Percentiles rank a stretch among this genome's conserved stretches.
Evolutionary conservation across 2,329 filamentous ascomycete species (phyloP).

Genomic region (Monosporascus sp.): DNA sequence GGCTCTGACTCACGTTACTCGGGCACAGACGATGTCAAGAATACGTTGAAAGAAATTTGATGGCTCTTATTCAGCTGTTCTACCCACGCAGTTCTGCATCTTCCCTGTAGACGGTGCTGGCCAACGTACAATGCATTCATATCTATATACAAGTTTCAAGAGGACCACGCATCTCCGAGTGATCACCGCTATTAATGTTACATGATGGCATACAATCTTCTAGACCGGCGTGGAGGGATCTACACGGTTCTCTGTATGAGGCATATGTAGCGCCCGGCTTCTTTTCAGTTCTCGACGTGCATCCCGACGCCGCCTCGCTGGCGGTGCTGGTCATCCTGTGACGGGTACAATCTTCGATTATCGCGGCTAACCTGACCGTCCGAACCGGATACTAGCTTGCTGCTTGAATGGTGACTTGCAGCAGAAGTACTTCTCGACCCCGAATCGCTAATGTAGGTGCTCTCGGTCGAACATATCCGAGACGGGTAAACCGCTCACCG

Average conservation of each 20-base stretch:
- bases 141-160: background rate
- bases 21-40: too few species aligned
- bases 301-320: background rate
- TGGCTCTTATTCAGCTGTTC: background rate
- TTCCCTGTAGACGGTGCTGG: background rate
- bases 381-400: background rate
- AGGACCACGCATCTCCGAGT: background rate
- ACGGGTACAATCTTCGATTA: background rate
- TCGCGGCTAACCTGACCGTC: background rate
- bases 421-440: background rate
- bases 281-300: constrained; percentile 1
- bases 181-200: background rate
- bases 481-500: constrained; percentile 15
- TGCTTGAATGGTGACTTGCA: background rate
- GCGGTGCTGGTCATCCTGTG: background rate
- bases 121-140: background rate
- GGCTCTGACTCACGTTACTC: too few species aligned
- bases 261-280: constrained; percentile 12
- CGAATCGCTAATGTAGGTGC: background rate
- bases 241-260: constrained; percentile 13
- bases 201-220: background rate
- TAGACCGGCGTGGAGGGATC: background rate
- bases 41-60: background rate
- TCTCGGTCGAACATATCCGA: background rate
- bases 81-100: background rate